Conservation (phyloP, 1,284 basidiomycete genomes). For the Fomitopsis schrenkii region DNA sequence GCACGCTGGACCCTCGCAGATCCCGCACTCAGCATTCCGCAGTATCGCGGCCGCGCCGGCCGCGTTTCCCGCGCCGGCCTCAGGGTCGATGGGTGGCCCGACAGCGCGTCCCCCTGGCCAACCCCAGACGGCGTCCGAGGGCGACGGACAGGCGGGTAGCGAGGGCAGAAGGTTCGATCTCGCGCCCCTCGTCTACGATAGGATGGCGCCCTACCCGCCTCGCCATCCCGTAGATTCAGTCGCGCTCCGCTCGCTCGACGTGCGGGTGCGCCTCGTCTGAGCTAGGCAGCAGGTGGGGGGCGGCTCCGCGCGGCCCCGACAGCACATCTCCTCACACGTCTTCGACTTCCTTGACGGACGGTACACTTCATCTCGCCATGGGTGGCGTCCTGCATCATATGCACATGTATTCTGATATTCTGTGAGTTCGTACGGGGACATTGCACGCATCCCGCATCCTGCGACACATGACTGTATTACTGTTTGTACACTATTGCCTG, state of each 20-base stretch:
- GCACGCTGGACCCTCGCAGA: too few species aligned
- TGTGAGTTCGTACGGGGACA: neutral
- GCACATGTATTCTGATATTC: neutral
- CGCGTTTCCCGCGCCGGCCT: neutral
- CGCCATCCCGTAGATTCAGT: slow-evolving; percentile 31
- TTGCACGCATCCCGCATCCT: neutral
- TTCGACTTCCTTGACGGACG: neutral
- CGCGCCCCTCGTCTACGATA: slow-evolving; percentile 25
- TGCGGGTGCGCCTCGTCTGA: slow-evolving; percentile 4
- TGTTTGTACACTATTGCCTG: neutral
- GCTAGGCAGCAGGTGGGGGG: neutral
- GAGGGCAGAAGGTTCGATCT: slow-evolving; percentile 9
- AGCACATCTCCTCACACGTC: too few species aligned
- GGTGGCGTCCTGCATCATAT: neutral
- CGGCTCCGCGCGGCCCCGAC: neutral
- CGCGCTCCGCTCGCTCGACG: slow-evolving; percentile 25
- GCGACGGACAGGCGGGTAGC: neutral
- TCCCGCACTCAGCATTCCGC: neutral
- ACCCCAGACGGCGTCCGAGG: neutral
- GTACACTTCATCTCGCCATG: neutral
- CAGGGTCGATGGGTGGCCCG: neutral
- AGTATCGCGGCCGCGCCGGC: neutral
- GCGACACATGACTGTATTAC: neutral
- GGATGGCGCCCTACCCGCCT: slow-evolving; percentile 23
- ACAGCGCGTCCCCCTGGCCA: neutral